Percentiles rank a stretch among this genome's conserved stretches.
These are phyloP conservation scores for Inga leiocalycina DNA, from an alignment of 306 rosid species.

Conservation along the genomic window DNA sequence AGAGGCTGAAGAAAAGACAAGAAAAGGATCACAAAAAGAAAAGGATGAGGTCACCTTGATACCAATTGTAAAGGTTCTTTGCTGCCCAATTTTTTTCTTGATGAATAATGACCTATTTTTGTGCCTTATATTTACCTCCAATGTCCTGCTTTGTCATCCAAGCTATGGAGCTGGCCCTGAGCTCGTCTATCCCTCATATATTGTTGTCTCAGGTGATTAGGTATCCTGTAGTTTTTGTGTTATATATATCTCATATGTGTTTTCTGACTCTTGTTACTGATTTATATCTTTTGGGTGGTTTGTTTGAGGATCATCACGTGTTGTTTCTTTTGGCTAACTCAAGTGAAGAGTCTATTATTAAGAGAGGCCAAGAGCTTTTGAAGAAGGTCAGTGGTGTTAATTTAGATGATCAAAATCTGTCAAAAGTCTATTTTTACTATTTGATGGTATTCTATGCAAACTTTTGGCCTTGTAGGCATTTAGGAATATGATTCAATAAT, in stretches of 20 bases:
- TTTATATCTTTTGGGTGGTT: constrained; percentile 34
- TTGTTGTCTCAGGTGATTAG: constrained; percentile 75
- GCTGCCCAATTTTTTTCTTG: too few relatives aligned
- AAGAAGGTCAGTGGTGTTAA: constrained; percentile 83
- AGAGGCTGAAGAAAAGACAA: too few relatives aligned
- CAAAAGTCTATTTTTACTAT: constrained; percentile 70
- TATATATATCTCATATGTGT: constrained; percentile 13
- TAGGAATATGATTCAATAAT: neutral
- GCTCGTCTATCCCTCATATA: constrained; percentile 80
- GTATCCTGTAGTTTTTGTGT: constrained; percentile 50
- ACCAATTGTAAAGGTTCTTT: too few relatives aligned
- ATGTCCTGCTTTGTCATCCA: constrained; percentile 45
- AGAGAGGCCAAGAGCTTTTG: constrained; percentile 91
- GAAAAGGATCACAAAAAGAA: too few relatives aligned
- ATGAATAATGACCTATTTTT: too few relatives aligned
- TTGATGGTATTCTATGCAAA: constrained; percentile 65
- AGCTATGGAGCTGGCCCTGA: constrained; percentile 80
- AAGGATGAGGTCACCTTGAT: too few relatives aligned
- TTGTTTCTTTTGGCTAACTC: constrained; percentile 52
- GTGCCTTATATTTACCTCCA: too few relatives aligned
- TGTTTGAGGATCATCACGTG: constrained; percentile 41
- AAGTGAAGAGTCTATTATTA: constrained; percentile 88
- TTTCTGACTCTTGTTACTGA: constrained; percentile 23
- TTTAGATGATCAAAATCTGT: constrained; percentile 79
- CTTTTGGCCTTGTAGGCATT: constrained; percentile 22